Percentiles rank a stretch among this genome's conserved stretches.
Evolutionary conservation across 2,329 filamentous ascomycete species (phyloP).

Genomic region (Shiraia sp.): DNA sequence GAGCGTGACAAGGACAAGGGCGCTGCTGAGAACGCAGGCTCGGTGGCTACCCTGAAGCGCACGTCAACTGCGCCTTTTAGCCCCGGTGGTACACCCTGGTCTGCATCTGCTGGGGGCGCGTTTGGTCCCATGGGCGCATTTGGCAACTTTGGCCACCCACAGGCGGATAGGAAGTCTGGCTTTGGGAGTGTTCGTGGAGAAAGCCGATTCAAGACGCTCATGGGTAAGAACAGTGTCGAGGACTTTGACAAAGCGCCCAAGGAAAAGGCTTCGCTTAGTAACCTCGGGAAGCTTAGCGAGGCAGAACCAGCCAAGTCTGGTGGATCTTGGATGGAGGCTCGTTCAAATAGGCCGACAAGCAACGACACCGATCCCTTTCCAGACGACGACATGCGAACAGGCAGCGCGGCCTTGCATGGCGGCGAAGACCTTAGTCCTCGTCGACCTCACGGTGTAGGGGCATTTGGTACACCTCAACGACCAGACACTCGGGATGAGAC

Average conservation of each 20-base stretch:
- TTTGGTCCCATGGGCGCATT: conserved; percentile 82
- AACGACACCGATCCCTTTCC: conserved; percentile 74
- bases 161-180: conserved; percentile 69
- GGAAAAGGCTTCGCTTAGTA: conserved; percentile 59
- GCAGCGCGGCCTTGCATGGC: conserved; percentile 74
- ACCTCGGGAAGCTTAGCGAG: conserved; percentile 59
- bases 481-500: conserved; percentile 60
- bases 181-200: conserved; percentile 71
- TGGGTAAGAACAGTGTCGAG: conserved; percentile 76
- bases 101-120: conserved; percentile 62
- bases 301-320: conserved; percentile 51
- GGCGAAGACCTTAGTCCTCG: conserved; percentile 70
- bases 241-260: conserved; percentile 58
- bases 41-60: conserved; percentile 61
- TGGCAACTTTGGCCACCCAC: conserved; percentile 74
- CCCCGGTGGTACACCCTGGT: conserved; percentile 59
- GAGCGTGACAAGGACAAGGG: conserved; percentile 56
- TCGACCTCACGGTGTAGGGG: conserved; percentile 51
- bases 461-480: conserved; percentile 48
- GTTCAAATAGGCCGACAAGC: conserved; percentile 54
- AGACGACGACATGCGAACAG: conserved; percentile 66
- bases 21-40: conserved; percentile 46
- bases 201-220: conserved; percentile 83
- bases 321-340: conserved; percentile 57
- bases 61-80: conserved; percentile 59